phyloP scores from a whole-genome alignment of 2,329 filamentous ascomycete genomes.

The Pseudopyrenochaeta lycopersici region DNA sequence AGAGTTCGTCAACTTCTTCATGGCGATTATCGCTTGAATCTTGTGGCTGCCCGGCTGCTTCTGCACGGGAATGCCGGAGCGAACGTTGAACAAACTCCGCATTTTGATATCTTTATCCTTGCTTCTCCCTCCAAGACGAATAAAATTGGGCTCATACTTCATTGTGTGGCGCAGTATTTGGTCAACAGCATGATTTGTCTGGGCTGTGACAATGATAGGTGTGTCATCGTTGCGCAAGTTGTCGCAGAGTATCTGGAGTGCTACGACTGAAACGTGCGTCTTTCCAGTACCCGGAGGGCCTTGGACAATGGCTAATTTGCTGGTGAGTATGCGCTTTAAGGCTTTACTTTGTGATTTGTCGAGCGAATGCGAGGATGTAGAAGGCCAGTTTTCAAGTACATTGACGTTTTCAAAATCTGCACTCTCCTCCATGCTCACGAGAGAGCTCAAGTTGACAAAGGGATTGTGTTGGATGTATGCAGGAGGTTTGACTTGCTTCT shows the following conservation, averaged over 20 bases:
- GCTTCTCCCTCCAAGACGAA: conserved; percentile 75
- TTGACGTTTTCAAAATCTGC: conserved; percentile 59
- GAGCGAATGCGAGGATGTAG: conserved; percentile 58
- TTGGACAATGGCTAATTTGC: conserved; percentile 78
- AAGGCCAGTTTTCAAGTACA: conserved; percentile 65
- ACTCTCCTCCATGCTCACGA: conserved; percentile 51
- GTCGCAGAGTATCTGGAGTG: conserved; percentile 70
- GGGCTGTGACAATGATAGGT: conserved; percentile 80
- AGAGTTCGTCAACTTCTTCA: conserved; percentile 47
- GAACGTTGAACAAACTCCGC: conserved; percentile 72
- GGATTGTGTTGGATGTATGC: conserved; percentile 62
- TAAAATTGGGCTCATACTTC: conserved; percentile 68
- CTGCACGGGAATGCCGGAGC: conserved; percentile 35
- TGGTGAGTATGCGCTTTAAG: conserved; percentile 74
- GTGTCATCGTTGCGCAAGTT: conserved; percentile 66
- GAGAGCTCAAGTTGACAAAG: conserved; percentile 58
- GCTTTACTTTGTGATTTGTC: conserved; percentile 77
- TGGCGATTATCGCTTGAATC: conserved; percentile 48
- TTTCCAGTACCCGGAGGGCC: conserved; percentile 85
- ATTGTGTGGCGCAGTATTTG: conserved; percentile 76
- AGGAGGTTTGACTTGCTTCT: conserved; percentile 59
- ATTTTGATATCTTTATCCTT: conserved; percentile 71
- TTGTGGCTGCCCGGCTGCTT: conserved; percentile 51
- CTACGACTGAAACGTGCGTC: conserved; percentile 80
- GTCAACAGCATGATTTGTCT: conserved; percentile 91